Evolutionary conservation across 2,329 filamentous ascomycete species (phyloP), one percentile per base, ranked within the genome.

Genomic region (Elsinoe ampelina): DNA sequence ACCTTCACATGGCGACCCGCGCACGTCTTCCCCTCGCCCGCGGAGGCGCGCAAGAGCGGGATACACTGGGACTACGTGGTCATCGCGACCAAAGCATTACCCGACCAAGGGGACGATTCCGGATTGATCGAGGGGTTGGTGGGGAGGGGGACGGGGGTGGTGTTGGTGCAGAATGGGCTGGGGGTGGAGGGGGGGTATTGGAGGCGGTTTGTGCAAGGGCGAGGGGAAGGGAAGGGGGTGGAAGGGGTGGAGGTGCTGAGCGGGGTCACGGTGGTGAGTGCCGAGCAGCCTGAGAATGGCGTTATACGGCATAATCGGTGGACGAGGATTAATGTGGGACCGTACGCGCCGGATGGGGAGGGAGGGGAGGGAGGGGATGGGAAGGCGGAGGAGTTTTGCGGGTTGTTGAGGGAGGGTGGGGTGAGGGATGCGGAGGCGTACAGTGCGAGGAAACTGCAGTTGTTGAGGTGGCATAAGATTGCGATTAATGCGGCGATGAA

Each of bases 401-500:
- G 70, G n/a, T 77, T 81, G 69, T 79, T 83, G 67, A 72, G 72
- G 11, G 70, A 79, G n/a, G 84, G 83, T 36, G 80, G 79, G 1
- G 80, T 89, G 61, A 77, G 77, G 58, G 85, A 89, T 68, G 82
- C 83, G 4, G 80, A 83, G 59, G 73, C 78, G 6, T 82, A 85
- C 63, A 77, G 80, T 47, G 83, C 87, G 67, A 72, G 82, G 32
- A 84, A 82, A 59, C 73, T 89, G 45, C 86, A 89, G 69, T 78
- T 82, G 41, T 80, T 88, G 15, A 77, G 85, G 20, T 89, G 85
- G 85, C 85, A 88, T 69, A 89, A 89, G 69, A 80, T 88, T 60
- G 84, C 83, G 63, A 87, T 89, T 73, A 89, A 89, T 68, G 83
- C 84, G 0, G 81, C 83, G 54, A 86, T 88, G 78, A 89, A 89